A percentile compares a stretch with the other conserved stretches of the same genome.
These are phyloP conservation scores for Domatiomyces catenatus DNA, from an alignment of 2,329 filamentous ascomycete species.

Conservation along the genomic window DNA sequence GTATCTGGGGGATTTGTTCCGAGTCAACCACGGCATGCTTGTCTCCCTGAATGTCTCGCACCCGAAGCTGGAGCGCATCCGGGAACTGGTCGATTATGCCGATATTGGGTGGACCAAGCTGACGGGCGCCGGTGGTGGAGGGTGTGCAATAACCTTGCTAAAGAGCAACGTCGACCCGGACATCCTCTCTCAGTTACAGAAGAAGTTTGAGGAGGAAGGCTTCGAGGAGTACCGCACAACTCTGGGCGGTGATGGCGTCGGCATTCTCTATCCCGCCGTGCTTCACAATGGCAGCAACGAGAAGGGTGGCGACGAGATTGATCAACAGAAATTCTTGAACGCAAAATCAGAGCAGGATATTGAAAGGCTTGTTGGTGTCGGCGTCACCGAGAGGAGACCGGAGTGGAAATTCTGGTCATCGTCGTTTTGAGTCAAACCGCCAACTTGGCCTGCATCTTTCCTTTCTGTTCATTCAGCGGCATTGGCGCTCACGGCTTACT, in stretches of 20 bases:
- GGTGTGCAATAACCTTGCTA: constrained; percentile 84
- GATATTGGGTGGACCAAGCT: constrained; percentile 94
- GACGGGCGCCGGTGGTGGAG: constrained; percentile 87
- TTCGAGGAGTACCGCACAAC: constrained; percentile 81
- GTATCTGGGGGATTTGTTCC: constrained; percentile 72
- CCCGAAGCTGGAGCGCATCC: constrained; percentile 76
- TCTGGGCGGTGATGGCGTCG: constrained; percentile 82
- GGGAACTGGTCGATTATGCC: constrained; percentile 77
- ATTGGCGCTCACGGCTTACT: background rate
- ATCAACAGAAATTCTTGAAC: constrained; percentile 72
- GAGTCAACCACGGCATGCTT: constrained; percentile 83
- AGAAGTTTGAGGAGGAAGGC: constrained; percentile 51
- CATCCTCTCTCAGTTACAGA: constrained; percentile 48
- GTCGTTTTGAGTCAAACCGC: background rate
- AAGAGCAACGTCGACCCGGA: constrained; percentile 46
- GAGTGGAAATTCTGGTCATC: constrained; percentile 72
- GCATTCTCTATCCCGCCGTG: constrained; percentile 84
- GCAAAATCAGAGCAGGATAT: constrained; percentile 74
- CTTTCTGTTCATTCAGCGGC: background rate
- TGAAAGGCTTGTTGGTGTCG: constrained; percentile 72
- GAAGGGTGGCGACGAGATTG: constrained; percentile 80
- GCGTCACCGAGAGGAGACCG: constrained; percentile 51
- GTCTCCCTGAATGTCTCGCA: constrained; percentile 89
- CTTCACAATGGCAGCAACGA: constrained; percentile 71
- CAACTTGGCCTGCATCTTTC: background rate